Evolutionary conservation across 305 asterid species (phyloP).

Genomic region (Andrographis paniculata): DNA sequence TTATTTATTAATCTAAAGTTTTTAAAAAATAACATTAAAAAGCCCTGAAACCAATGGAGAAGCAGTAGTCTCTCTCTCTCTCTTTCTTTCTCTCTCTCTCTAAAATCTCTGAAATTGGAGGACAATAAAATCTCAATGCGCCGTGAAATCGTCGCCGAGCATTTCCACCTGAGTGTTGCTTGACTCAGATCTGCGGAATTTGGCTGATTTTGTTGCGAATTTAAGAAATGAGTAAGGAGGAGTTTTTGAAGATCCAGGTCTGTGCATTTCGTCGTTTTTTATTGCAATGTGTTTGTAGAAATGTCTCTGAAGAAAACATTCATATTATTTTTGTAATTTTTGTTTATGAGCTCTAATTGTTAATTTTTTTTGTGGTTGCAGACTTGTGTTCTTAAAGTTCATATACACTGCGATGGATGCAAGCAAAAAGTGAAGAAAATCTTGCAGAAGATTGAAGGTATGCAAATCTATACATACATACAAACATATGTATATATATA

Average conservation of each 20-base stretch:
- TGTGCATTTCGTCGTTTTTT: constrained; percentile 15
- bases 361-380: constrained; percentile 52
- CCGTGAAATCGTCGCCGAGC: too few relatives aligned
- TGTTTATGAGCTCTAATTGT: too few relatives aligned
- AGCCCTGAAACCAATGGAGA: too few relatives aligned
- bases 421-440: constrained; percentile 94
- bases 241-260: constrained; percentile 99
- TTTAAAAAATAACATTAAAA: too few relatives aligned
- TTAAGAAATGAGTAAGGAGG: constrained; percentile 81
- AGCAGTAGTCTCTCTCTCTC: too few relatives aligned
- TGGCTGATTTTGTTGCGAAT: background rate
- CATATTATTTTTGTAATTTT: too few relatives aligned
- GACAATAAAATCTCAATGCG: too few relatives aligned
- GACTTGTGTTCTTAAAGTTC: constrained; percentile 98
- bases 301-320: too few relatives aligned
- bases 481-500: background rate
- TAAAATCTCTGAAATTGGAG: too few relatives aligned
- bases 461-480: constrained; percentile 6
- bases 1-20: too few relatives aligned
- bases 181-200: background rate
- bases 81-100: too few relatives aligned
- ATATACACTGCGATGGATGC: constrained; percentile 98
- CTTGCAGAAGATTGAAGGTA: constrained; percentile 98
- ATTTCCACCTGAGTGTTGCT: background rate
- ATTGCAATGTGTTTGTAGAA: background rate